Evolutionary conservation across 2,329 filamentous ascomycete species (phyloP), one percentile per base, ranked within the genome.

Genomic region (Pseudopyrenochaeta lycopersici): DNA sequence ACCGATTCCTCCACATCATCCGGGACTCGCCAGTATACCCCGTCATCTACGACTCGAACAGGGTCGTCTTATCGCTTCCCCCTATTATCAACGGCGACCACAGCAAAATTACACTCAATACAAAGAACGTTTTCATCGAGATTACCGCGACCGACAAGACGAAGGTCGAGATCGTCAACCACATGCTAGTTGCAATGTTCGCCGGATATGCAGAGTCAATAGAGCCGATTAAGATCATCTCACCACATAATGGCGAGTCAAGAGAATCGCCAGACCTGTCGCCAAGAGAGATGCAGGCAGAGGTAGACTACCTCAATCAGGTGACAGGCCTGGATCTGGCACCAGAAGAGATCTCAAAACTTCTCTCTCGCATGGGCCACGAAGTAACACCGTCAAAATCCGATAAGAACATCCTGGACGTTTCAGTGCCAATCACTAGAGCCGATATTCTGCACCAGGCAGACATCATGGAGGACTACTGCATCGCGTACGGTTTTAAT

Each of bases 391-490:
- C 92, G 2, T 95, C 92, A 0, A 78, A 82, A 49, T 84, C 89
- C 56, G 77, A 85, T 49, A 88, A 91, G 71, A 76, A 75, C 44
- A 80, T 95, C 44, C 82, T 96, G 55, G 89, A 96, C 68, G 88
- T 98, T 23, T 84, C 88, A 31, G 86, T 98, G 20, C 95, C 95
- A 7, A 87, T 93, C 29, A 98, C 93, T 41, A 87, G 95, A 58
- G 94, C 95, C 42, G 95, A 99, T 76, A 89, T 99, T 36, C 87
- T 99, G 29, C 95, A 99, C 77, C 90, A 97, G 73, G 96, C 92
- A 68, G 95, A 99, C 74, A 91, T 99, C 64, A 99, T 99, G 94
- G 95, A 99, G 80, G 96, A 99, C 73, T 88, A 96, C 17, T 95
- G 92, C 35, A 95, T 99, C 62, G 92, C 92, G 47, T 97, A 98